A percentile compares a stretch with the other conserved stretches of the same genome.
These are phyloP conservation scores for Verticillium isaacii DNA, from an alignment of 2,329 filamentous ascomycete species.

Conservation along the genomic window DNA sequence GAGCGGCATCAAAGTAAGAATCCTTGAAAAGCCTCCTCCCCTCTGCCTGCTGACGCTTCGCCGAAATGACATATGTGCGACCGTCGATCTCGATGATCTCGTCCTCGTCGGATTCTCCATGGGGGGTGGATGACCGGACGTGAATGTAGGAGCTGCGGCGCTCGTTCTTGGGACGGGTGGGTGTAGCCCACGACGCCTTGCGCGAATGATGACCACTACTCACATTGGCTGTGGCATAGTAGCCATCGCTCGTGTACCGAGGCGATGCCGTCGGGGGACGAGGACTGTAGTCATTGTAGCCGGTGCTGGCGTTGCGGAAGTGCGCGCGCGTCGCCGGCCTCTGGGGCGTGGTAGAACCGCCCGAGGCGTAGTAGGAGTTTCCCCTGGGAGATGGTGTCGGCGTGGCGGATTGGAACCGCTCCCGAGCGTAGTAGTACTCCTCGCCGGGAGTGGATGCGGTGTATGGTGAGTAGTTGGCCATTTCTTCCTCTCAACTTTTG, in stretches of 20 bases:
- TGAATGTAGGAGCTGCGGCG: constrained; percentile 54
- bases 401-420: constrained; percentile 48
- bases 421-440: constrained; percentile 47
- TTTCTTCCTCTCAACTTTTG: constrained; percentile 32
- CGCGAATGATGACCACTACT: constrained; percentile 45
- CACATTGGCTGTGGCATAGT: constrained; percentile 64
- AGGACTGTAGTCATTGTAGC: constrained; percentile 35
- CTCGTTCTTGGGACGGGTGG: constrained; percentile 41
- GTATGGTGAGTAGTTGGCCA: constrained; percentile 33
- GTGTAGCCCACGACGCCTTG: constrained; percentile 43
- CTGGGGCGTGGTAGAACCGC: constrained; percentile 36
- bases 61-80: constrained; percentile 47
- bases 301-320: constrained; percentile 38
- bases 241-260: constrained; percentile 57
- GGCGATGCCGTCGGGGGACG: constrained; percentile 50
- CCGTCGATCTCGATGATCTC: constrained; percentile 52
- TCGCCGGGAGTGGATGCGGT: constrained; percentile 41
- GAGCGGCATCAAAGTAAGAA: constrained; percentile 31
- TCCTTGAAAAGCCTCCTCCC: constrained; percentile 15
- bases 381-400: constrained; percentile 53
- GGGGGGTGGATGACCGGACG: constrained; percentile 52
- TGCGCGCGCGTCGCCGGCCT: constrained; percentile 51
- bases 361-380: constrained; percentile 37
- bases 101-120: constrained; percentile 63
- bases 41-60: constrained; percentile 37